These are phyloP conservation scores for Xylariaceae sp. DNA, from an alignment of 2,329 filamentous ascomycete genomes.

Conservation along the genomic window DNA sequence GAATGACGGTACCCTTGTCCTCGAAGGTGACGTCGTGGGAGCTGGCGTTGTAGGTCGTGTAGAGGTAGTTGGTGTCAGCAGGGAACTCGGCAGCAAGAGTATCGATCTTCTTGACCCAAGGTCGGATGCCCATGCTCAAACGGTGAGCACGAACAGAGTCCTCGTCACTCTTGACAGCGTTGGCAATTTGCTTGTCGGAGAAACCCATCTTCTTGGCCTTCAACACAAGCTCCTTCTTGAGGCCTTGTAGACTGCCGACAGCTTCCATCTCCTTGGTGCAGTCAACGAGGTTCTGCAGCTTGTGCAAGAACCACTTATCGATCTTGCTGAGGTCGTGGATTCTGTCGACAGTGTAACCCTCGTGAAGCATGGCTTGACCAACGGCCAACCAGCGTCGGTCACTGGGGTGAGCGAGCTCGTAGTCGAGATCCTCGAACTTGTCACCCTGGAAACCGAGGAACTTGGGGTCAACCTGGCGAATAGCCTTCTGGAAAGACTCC, in stretches of 20 bases:
- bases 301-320: slow-evolving; percentile 98
- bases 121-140: slow-evolving; percentile 80
- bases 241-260: slow-evolving; percentile 71
- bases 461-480: slow-evolving; percentile 89
- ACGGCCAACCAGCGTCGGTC: slow-evolving; percentile 97
- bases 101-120: slow-evolving; percentile 98
- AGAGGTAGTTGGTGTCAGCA: slow-evolving; percentile 89
- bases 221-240: slow-evolving; percentile 83
- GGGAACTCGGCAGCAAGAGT: slow-evolving; percentile 96
- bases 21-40: slow-evolving; percentile 92
- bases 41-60: slow-evolving; percentile 96
- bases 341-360: slow-evolving; percentile 87
- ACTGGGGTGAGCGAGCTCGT: slow-evolving; percentile 83
- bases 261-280: slow-evolving; percentile 81
- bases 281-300: slow-evolving; percentile 95
- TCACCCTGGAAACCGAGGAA: slow-evolving; percentile 93
- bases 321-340: slow-evolving; percentile 96
- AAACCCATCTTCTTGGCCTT: slow-evolving; percentile 98
- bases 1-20: slow-evolving; percentile 81
- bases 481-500: slow-evolving; percentile 98
- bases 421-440: slow-evolving; percentile 88
- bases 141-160: slow-evolving; percentile 82
- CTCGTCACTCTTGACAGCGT: slow-evolving; percentile 78
- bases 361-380: slow-evolving; percentile 95
- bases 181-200: slow-evolving; percentile 91